Evolutionary conservation across 2,329 filamentous ascomycete genomes (phyloP).

Genomic region (Thermothelomyces thermophilus): DNA sequence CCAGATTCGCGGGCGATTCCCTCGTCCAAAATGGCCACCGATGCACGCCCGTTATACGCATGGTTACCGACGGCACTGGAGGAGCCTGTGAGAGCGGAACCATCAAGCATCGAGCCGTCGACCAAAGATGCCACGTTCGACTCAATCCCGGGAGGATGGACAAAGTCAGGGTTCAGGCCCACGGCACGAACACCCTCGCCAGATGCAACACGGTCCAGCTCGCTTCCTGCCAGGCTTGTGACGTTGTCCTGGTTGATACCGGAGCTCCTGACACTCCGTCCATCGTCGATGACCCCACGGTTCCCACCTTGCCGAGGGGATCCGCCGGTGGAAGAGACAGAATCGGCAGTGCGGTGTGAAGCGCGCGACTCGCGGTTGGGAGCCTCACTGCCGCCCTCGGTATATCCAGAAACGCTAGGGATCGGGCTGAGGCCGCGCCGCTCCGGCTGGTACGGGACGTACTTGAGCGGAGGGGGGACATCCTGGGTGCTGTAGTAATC

Average conservation of each 20-base stretch:
- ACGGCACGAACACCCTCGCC: conserved; percentile 66
- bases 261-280: conserved; percentile 46
- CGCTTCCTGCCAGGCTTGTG: conserved; percentile 46
- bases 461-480: conserved; percentile 57
- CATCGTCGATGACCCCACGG: conserved; percentile 54
- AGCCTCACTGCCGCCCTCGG: conserved; percentile 58
- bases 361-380: conserved; percentile 51
- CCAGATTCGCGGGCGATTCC: conserved; percentile 29
- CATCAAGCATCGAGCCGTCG: conserved; percentile 63
- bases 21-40: conserved; percentile 32
- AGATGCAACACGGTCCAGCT: conserved; percentile 53
- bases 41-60: conserved; percentile 34
- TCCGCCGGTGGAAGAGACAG: conserved; percentile 56
- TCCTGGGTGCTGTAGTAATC: conserved; percentile 54
- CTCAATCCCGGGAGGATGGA: conserved; percentile 71
- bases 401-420: conserved; percentile 85
- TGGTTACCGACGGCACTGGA: conserved; percentile 48
- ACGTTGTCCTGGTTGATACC: conserved; percentile 49
- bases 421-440: conserved; percentile 77
- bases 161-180: conserved; percentile 67
- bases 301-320: conserved; percentile 42
- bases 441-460: conserved; percentile 62
- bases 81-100: conserved; percentile 61
- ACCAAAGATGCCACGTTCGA: conserved; percentile 83
- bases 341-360: conserved; percentile 44